These are phyloP conservation scores for Akebia trifoliata DNA, from an alignment of 164 flowering plant genomes.

Conservation along the genomic window DNA sequence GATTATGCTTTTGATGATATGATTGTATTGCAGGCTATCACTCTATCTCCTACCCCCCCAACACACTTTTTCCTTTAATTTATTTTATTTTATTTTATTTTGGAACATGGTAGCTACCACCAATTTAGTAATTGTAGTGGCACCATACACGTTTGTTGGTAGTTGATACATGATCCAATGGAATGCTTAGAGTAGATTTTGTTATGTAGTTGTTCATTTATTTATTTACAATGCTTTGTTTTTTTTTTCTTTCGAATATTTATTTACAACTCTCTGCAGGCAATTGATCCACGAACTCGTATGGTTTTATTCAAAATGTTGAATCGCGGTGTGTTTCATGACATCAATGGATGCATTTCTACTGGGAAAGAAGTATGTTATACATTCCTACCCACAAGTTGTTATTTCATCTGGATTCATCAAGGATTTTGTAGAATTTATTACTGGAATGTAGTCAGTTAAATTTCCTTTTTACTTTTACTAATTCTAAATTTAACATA, in stretches of 20 bases:
- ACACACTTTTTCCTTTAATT: too few species aligned
- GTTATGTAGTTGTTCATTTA: not conserved
- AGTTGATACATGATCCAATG: too few species aligned
- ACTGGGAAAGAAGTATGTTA: slow-evolving; percentile 93
- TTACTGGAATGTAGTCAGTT: not conserved
- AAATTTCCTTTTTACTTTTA: not conserved
- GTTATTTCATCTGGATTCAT: not conserved
- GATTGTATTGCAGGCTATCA: too few species aligned
- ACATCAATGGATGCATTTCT: slow-evolving; percentile 97
- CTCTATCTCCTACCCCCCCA: too few species aligned
- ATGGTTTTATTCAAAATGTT: slow-evolving; percentile 92
- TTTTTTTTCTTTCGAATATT: not conserved
- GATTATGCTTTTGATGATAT: too few species aligned
- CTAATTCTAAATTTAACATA: too few species aligned
- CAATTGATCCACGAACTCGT: slow-evolving; percentile 95
- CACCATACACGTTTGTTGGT: too few species aligned
- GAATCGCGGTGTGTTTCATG: slow-evolving; percentile 79
- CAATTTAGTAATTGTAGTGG: too few species aligned
- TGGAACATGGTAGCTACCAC: too few species aligned
- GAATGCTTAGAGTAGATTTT: too few species aligned
- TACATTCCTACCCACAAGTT: not conserved
- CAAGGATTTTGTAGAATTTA: not conserved
- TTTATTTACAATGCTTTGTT: not conserved
- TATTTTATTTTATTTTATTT: too few species aligned
- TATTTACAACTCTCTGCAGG: slow-evolving; percentile 39